Evolutionary conservation across 768 basidiomycete species (phyloP).

Genomic region (Heimioporus sp.): DNA sequence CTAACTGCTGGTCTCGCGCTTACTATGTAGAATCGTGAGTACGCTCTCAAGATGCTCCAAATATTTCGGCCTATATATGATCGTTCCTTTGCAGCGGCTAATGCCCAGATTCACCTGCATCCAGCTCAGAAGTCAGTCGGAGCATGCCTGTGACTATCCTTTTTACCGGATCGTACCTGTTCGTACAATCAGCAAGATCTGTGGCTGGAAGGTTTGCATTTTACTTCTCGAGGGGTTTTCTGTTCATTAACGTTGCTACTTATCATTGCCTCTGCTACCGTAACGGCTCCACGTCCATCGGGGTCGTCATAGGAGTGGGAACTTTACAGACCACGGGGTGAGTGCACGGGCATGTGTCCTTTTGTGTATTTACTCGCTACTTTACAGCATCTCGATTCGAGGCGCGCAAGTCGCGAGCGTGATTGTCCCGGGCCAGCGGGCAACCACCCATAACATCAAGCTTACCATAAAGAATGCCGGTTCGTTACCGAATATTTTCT

Average conservation of each 20-base stretch:
- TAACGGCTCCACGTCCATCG: too few relatives aligned
- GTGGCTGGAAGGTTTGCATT: constrained; percentile 60
- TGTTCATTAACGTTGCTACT: constrained; percentile 49
- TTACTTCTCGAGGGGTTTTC: not conserved
- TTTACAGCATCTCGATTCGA: too few relatives aligned
- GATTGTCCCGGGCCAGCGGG: too few relatives aligned
- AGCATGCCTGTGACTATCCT: constrained; percentile 71
- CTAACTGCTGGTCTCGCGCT: constrained; percentile 26
- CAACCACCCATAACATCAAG: too few relatives aligned
- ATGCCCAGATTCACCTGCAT: constrained; percentile 66
- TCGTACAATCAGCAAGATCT: constrained; percentile 66
- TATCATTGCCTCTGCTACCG: constrained; percentile 54
- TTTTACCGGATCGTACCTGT: constrained; percentile 65
- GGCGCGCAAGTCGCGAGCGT: too few relatives aligned
- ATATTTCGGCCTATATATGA: not conserved
- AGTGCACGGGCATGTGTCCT: constrained; percentile 2
- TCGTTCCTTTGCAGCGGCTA: constrained; percentile 49
- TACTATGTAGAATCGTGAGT: constrained; percentile 28
- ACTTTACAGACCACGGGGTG: constrained; percentile 63
- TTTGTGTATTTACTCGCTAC: too few relatives aligned
- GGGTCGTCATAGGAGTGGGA: constrained; percentile 64
- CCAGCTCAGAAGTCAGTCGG: constrained; percentile 60
- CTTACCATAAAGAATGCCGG: too few relatives aligned
- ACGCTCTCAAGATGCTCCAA: not conserved
- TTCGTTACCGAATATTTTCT: too few relatives aligned